These are phyloP conservation scores for Aspergillus haitiensis DNA, from an alignment of 495 filamentous ascomycete genomes.

Conservation along the genomic window DNA sequence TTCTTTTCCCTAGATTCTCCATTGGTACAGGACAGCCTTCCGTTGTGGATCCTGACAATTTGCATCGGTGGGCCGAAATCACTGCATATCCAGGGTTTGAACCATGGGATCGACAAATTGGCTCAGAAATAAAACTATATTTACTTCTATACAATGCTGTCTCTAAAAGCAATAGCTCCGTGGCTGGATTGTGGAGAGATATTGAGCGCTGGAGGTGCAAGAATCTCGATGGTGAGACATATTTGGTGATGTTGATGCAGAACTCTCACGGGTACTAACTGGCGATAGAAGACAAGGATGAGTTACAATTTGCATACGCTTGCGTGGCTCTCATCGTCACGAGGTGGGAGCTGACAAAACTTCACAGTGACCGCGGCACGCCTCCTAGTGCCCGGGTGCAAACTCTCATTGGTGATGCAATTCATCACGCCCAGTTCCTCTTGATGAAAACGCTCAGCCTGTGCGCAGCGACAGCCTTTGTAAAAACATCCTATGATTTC, in stretches of 20 bases:
- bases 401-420: not conserved
- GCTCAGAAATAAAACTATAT: slow-evolving; percentile 1
- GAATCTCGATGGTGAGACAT: not conserved
- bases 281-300: not conserved
- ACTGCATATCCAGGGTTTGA: not conserved
- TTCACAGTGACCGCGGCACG: not conserved
- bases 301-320: not conserved
- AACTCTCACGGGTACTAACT: not conserved
- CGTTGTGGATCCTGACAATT: not conserved
- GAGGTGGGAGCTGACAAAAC: slow-evolving; percentile 3
- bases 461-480: not conserved
- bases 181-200: not conserved
- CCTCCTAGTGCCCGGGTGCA: not conserved
- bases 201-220: not conserved
- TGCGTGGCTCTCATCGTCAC: slow-evolving; percentile 1
- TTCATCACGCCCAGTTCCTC: slow-evolving; percentile 1
- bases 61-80: not conserved
- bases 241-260: not conserved
- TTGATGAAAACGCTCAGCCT: not conserved
- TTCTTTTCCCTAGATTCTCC: not conserved
- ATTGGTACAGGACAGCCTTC: slow-evolving; percentile 2
- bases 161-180: not conserved
- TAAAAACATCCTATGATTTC: not conserved
- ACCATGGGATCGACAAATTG: not conserved
- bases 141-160: slow-evolving; percentile 3